Evolutionary conservation across 768 basidiomycete species (phyloP), one percentile per base, ranked within the genome.

Genomic region (Exidia glandulosa): DNA sequence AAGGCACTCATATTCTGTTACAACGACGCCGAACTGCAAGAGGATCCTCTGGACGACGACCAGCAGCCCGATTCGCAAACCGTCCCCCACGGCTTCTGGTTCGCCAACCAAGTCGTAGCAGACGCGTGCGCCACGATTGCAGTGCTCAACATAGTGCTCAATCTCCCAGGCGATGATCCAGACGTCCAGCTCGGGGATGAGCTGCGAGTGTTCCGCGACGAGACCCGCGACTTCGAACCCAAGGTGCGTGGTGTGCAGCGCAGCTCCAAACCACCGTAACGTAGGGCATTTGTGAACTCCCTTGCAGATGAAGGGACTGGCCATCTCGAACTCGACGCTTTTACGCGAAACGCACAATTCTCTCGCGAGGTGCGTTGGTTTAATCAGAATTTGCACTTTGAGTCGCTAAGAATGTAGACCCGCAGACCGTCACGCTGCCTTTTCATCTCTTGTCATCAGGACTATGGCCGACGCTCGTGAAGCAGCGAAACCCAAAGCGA

Each of bases 101-200:
- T 84, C 63, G 83, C 84, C 10, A 83, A 85, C 68, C 84, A 86
- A 67, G 75, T 86, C 29, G 82, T 78, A 69, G 78, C 81, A 64
- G 83, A 86, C 64, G 82, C 84, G 3, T 86, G 84, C 66, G 83
- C 82, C 7, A 81, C 83, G 0, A 80, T 79, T 64, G 83, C 83
- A 0, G 75, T 86, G 10, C 70, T 86, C 5, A 86, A 85, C 63
- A 79, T 85, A 19, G 64, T 81, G 7, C 66, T 85, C 32, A 86
- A 86, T 66, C 80, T 81, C 59, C 78, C 79, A 0, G 69, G 72
- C 30, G 68, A 84, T 23, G 73, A 81, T 16, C 27, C 50, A 10
- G 50, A 54, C 25, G 6, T 54, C 50, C 25, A 29, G 30, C 63
- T 86, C 55, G 81, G 81, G 0, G 68, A 71, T 0, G 72, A 76